Evolutionary conservation across 1,284 basidiomycete species (phyloP).

Genomic region (Moesziomyces sp.): DNA sequence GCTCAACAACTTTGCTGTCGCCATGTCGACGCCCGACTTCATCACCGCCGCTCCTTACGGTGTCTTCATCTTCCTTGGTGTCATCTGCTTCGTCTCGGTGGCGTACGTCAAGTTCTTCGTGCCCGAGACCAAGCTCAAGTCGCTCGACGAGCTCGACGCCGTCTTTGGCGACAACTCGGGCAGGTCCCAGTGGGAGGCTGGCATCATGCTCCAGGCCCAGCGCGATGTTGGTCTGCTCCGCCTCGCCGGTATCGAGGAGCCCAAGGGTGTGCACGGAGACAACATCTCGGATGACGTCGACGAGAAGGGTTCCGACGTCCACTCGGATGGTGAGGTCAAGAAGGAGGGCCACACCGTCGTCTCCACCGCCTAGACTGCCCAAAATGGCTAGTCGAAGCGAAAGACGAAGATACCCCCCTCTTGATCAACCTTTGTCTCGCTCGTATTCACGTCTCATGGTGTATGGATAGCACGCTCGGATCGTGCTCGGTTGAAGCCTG

Average conservation of each 20-base stretch:
- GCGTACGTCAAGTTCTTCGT: slow-evolving; percentile 72
- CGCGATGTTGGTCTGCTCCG: slow-evolving; percentile 49
- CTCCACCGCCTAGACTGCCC: slow-evolving; percentile 15
- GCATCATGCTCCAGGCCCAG: slow-evolving; percentile 44
- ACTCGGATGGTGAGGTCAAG: slow-evolving; percentile 18
- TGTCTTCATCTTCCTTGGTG: slow-evolving; percentile 77
- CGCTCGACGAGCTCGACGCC: slow-evolving; percentile 76
- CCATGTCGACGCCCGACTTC: slow-evolving; percentile 45
- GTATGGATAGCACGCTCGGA: too few relatives aligned
- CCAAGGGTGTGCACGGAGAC: slow-evolving; percentile 26
- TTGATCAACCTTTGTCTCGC: too few relatives aligned
- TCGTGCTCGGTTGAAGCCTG: too few relatives aligned
- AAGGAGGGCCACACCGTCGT: slow-evolving; percentile 23
- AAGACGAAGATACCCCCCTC: slow-evolving; percentile 13
- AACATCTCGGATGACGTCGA: slow-evolving; percentile 26
- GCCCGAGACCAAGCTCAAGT: slow-evolving; percentile 80
- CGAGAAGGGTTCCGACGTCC: slow-evolving; percentile 29
- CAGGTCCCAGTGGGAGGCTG: slow-evolving; percentile 45
- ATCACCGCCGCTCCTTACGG: slow-evolving; percentile 66
- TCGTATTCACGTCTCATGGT: too few relatives aligned
- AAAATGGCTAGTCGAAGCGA: too few relatives aligned
- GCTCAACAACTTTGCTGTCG: slow-evolving; percentile 78
- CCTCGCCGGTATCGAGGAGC: slow-evolving; percentile 48
- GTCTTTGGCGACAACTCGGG: slow-evolving; percentile 53
- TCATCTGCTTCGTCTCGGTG: slow-evolving; percentile 75